Percentiles rank a stretch among this genome's conserved stretches.
phyloP scores from a whole-genome alignment of 2,329 filamentous ascomycete genomes.

The Bimuria novae-zelandiae region DNA sequence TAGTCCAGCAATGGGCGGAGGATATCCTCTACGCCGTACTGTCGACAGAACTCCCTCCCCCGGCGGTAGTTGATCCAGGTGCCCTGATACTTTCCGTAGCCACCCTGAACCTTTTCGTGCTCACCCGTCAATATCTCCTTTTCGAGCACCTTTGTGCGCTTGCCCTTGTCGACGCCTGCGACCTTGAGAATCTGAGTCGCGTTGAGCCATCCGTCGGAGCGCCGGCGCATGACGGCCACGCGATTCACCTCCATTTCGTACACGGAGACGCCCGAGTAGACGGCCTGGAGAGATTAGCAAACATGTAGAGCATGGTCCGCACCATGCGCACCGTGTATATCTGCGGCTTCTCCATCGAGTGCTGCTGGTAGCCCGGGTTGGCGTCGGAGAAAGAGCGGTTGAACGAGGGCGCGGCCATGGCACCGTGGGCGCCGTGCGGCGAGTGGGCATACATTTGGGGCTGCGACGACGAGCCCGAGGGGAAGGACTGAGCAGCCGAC shows the following conservation, averaged over 20 bases:
- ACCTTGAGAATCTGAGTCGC: constrained; percentile 98
- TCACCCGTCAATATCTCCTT: constrained; percentile 96
- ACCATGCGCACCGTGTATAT: constrained; percentile 53
- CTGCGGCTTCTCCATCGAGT: constrained; percentile 53
- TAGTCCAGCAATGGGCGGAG: constrained; percentile 77
- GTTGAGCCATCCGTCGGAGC: constrained; percentile 95
- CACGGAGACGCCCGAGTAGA: constrained; percentile 93
- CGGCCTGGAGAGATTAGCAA: constrained; percentile 58
- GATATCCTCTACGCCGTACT: constrained; percentile 75
- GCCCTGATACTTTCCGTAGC: constrained; percentile 98
- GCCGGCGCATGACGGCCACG: constrained; percentile 92
- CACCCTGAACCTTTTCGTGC: constrained; percentile 97
- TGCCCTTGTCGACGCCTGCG: constrained; percentile 94
- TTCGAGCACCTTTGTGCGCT: constrained; percentile 95
- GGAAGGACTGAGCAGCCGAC: constrained; percentile 33
- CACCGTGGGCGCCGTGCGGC: constrained; percentile 35
- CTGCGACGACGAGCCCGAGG: constrained; percentile 30
- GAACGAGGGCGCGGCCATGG: constrained; percentile 43
- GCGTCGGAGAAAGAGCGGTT: constrained; percentile 46
- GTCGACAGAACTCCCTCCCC: constrained; percentile 86
- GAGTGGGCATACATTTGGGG: constrained; percentile 41
- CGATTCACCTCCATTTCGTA: constrained; percentile 98
- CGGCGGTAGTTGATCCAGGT: constrained; percentile 97
- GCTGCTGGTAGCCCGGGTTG: constrained; percentile 41
- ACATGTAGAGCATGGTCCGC: constrained; percentile 72